Evolutionary conservation across 768 basidiomycete genomes (phyloP), one percentile per base, ranked within the genome.

Genomic region (Austroboletus eburneus): DNA sequence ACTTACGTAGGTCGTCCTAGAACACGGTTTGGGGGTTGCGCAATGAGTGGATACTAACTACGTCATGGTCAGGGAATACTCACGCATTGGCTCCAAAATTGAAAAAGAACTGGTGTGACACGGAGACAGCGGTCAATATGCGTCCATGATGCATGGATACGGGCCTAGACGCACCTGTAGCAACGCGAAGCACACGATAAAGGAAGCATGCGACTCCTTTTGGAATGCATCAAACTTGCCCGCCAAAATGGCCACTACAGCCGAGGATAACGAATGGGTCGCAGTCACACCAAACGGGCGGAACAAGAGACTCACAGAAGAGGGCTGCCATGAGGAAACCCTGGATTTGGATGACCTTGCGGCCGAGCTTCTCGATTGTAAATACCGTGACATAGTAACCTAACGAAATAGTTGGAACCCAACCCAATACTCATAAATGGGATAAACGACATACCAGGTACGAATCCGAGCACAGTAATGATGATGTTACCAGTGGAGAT

Each of bases 41-140:
- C 25, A 16, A 12, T 25, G 38, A 59, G 45, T 45, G 39, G 29
- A 41, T 34, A 36, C 35, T 2, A 7, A 27, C 27, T 6, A 41
- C 22, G 13, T 9, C 14, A 40, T 5, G 17, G 30, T 5, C 13
- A 43, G 5, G 9, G 32, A 2, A 12, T 14, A 55, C 78, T 52
- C 57, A 81, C 75, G 79, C 69, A 58, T 87, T 87, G 3, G 84
- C 82, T 17, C 87, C 86, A 56, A 87, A 89, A 69, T 88, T 87
- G 73, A 87, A 87, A 73, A 87, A 86, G 71, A 86, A 86, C 72
- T 81, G 50, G 0, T 38, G 17, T 20, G 14, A 6, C 20, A 33
- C 9, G 49, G 23, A 14, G 42, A 50, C 8, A 56, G 50, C n/a
- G 22, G 5, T 25, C 17, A 4, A 12, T 7, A 10, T 32, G 30